Base-by-base conservation (phyloP, 202 grass and related monocot species). In the Bolboschoenoplectus hybrid region DNA sequence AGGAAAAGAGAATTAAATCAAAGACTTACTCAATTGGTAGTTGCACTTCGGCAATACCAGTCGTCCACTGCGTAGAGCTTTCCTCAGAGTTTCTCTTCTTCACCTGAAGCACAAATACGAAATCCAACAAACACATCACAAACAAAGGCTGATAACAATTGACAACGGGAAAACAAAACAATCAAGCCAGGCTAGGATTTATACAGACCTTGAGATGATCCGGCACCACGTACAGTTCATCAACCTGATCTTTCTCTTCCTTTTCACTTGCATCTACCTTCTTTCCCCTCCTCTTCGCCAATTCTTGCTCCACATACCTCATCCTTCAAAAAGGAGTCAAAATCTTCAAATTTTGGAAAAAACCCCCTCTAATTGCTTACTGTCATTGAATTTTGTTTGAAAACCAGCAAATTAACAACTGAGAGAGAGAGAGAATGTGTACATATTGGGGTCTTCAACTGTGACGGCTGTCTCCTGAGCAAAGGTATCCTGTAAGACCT, bases 21-120 rank as follows among this genome's bases (percentile, higher is more conserved):
- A 89, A 5, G 49, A 61, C 58, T 80, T 80, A 86, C 89, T 86
- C 89, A 11, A 90, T 90, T 9, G 86, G 89, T 20, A 90, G 82
- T 39, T 90, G 89, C 73, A 99, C 88, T 85, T 99, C 92, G 41
- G 93, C 92, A 82, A 99, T 99, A 49, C 97, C 97, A 3, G 97
- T 96, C 17, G 97, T 96, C 97, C 93, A 99, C 66, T 99, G 97
- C 17, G 93, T 96, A 12, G 93, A 99, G 68, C 93, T 96, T 85
- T 99, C 97, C 86, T 99, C 93, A 6, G 89, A 92, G 80, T 99
- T 87, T 86, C 94, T 96, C 90, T 99, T 99, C 86, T 92, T 99
- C 74, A 96, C 93, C 93, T 99, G 63, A 72, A 92, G 89, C 35
- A 14, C 85, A 89, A 26, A 81, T 64, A 60, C 38, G 61, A 86